These are phyloP conservation scores for Kwoniella sp. DNA, from an alignment of 768 basidiomycete species.

Conservation along the genomic window DNA sequence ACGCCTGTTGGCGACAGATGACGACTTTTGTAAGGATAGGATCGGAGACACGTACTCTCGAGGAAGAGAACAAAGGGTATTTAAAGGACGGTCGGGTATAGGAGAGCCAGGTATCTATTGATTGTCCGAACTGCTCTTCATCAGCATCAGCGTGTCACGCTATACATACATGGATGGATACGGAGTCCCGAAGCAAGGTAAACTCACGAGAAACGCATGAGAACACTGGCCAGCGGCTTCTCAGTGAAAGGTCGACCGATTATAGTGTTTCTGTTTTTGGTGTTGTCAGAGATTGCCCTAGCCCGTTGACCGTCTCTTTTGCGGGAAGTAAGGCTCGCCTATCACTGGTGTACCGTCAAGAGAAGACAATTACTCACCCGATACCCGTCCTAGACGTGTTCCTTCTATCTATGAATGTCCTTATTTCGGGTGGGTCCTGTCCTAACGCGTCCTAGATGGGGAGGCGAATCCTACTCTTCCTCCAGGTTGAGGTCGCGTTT, in stretches of 20 bases:
- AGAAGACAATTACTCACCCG: neutral
- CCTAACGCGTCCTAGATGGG: neutral
- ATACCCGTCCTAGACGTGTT: neutral
- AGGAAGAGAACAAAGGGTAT: slow-evolving; percentile 27
- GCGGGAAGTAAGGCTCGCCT: too few species aligned
- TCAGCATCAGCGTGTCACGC: neutral
- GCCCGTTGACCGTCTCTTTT: too few species aligned
- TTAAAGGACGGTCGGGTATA: slow-evolving; percentile 26
- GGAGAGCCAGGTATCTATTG: neutral
- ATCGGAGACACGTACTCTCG: neutral
- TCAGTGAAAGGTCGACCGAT: neutral
- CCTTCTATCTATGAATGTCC: neutral
- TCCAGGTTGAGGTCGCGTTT: neutral
- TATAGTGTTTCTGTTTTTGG: neutral
- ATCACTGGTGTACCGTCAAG: too few species aligned
- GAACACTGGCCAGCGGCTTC: neutral
- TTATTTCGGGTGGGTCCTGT: neutral
- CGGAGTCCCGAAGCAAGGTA: too few species aligned
- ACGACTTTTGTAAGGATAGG: too few species aligned
- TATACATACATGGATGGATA: too few species aligned
- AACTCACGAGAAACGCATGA: neutral
- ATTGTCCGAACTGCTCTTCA: neutral
- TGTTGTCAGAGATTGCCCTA: neutral
- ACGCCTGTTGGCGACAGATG: too few species aligned
- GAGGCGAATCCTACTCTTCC: neutral